Evolutionary conservation across 306 rosid species (phyloP).

Genomic region (Alnus glutinosa): DNA sequence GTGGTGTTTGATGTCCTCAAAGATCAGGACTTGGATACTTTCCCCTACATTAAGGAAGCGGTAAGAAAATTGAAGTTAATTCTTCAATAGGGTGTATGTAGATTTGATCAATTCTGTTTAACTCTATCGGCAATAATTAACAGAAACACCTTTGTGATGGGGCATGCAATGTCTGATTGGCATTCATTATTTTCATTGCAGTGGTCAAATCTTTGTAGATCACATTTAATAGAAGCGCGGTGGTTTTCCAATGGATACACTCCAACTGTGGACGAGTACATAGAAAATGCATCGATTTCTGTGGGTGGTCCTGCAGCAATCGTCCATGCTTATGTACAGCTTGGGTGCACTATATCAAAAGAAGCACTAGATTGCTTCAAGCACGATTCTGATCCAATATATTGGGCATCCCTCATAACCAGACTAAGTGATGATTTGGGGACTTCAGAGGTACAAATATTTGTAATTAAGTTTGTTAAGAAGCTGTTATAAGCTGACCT

Average conservation of each 20-base stretch:
- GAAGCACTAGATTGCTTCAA: constrained; percentile 12
- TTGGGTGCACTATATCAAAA: constrained; percentile 9
- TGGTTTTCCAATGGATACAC: constrained; percentile 27
- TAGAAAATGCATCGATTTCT: constrained; percentile 28
- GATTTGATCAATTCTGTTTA: no score
- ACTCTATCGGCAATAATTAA: not conserved
- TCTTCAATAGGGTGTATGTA: no score
- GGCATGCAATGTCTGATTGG: not conserved
- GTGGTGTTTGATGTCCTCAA: constrained; percentile 3
- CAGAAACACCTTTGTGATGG: not conserved
- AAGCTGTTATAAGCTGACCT: no score
- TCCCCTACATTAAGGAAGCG: constrained; percentile 19
- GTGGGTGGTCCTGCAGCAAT: constrained; percentile 34
- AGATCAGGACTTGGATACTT: not conserved
- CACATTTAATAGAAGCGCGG: constrained; percentile 32
- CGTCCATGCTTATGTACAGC: constrained; percentile 26
- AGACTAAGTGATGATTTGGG: constrained; percentile 39
- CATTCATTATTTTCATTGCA: not conserved
- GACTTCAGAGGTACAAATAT: constrained; percentile 24
- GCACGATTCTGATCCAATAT: constrained; percentile 14
- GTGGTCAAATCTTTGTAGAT: constrained; percentile 37
- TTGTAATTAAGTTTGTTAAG: no score
- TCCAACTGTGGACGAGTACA: constrained; percentile 28
- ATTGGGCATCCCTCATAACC: constrained; percentile 30
- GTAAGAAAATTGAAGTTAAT: constrained; percentile 1